These are phyloP conservation scores for Myxozyma vanderwaltii DNA, from an alignment of 805 yeast genomes.

Conservation along the genomic window DNA sequence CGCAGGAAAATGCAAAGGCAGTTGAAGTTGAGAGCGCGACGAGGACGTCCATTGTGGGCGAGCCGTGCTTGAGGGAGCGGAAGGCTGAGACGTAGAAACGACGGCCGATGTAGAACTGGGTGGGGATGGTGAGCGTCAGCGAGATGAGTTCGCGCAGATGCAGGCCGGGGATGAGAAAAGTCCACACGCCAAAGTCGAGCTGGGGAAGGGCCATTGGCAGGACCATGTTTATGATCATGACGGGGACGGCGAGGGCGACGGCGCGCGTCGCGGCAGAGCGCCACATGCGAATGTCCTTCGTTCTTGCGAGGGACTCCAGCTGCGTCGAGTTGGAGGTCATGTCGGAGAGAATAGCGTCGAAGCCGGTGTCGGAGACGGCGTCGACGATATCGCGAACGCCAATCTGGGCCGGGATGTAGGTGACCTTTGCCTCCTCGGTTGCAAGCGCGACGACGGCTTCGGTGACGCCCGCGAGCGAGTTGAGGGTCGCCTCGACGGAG, in stretches of 20 bases:
- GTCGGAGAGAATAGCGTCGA: slow-evolving; percentile 51
- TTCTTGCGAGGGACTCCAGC: slow-evolving; percentile 64
- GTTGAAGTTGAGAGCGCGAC: slow-evolving; percentile 80
- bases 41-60: slow-evolving; percentile 91
- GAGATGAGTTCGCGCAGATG: slow-evolving; percentile 65
- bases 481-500: slow-evolving; percentile 53
- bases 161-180: slow-evolving; percentile 58
- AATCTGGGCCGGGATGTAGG: slow-evolving; percentile 52
- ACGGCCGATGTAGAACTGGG: slow-evolving; percentile 69
- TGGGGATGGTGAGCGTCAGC: slow-evolving; percentile 56
- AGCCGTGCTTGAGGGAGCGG: slow-evolving; percentile 64
- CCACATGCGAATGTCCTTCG: slow-evolving; percentile 77
- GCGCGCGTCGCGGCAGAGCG: slow-evolving; percentile 55
- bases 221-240: slow-evolving; percentile 50
- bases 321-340: slow-evolving; percentile 65
- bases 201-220: slow-evolving; percentile 33
- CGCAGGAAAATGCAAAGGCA: slow-evolving; percentile 72
- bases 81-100: slow-evolving; percentile 66
- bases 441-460: slow-evolving; percentile 54
- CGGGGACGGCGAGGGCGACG: slow-evolving; percentile 62
- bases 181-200: slow-evolving; percentile 39
- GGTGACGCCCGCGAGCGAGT: slow-evolving; percentile 51
- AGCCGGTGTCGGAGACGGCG: slow-evolving; percentile 54
- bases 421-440: slow-evolving; percentile 57
- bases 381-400: slow-evolving; percentile 69